A percentile compares a stretch with the other conserved stretches of the same genome.
These are phyloP conservation scores for Gleditsia sinensis DNA, from an alignment of 306 rosid species.

Conservation along the genomic window DNA sequence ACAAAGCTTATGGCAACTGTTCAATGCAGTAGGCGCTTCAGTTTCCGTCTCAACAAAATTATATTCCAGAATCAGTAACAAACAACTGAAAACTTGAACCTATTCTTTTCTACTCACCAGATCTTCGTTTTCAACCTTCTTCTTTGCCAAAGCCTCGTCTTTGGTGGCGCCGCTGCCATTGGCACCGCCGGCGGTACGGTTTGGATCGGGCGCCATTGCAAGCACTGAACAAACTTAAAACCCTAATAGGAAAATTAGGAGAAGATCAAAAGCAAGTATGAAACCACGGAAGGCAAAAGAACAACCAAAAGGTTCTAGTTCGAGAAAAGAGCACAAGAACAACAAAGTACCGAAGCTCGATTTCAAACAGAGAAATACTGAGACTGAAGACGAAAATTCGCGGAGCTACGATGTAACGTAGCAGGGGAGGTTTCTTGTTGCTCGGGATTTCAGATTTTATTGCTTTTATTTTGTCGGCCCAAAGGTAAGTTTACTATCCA, in stretches of 20 bases:
- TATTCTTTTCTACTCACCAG: slow-evolving; percentile 55
- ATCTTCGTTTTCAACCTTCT: slow-evolving; percentile 92
- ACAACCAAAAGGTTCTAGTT: background rate
- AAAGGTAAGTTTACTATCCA: no score
- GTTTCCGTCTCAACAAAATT: background rate
- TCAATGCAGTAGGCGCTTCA: background rate
- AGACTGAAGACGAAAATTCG: background rate
- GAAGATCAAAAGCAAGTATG: background rate
- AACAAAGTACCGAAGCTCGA: background rate
- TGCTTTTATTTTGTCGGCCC: background rate
- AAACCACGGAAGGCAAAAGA: background rate
- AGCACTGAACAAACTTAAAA: slow-evolving; percentile 8
- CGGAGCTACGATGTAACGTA: background rate
- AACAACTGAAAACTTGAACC: background rate
- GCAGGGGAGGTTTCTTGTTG: slow-evolving; percentile 13
- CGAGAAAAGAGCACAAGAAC: background rate
- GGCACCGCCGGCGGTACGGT: slow-evolving; percentile 57
- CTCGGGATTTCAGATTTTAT: background rate
- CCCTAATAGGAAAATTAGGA: slow-evolving; percentile 39
- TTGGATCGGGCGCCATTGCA: slow-evolving; percentile 79
- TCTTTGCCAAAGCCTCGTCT: slow-evolving; percentile 64
- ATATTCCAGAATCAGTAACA: background rate
- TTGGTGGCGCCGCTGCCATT: slow-evolving; percentile 57
- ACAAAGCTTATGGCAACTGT: background rate
- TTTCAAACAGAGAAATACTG: background rate